phyloP scores from a whole-genome alignment of 805 yeast species.

The Metschnikowia similis region DNA sequence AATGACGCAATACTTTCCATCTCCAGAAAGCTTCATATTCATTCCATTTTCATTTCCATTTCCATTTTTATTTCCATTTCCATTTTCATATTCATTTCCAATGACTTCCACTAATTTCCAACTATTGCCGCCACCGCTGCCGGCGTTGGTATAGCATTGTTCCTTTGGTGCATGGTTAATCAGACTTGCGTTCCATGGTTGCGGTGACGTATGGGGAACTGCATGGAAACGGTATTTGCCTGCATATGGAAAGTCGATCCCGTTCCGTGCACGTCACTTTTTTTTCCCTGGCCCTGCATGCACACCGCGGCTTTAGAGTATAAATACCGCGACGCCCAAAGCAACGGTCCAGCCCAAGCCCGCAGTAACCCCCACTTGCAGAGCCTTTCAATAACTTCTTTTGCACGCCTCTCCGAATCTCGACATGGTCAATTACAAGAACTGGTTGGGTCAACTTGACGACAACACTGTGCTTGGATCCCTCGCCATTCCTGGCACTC shows the following conservation, averaged over 20 bases:
- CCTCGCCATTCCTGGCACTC: conserved; percentile 79
- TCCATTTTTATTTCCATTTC: too few species aligned
- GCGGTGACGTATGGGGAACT: background rate
- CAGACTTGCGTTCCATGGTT: background rate
- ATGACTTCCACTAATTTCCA: too few species aligned
- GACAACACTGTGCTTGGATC: conserved; percentile 50
- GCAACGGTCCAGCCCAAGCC: background rate
- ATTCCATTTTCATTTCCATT: too few species aligned
- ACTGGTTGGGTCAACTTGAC: conserved; percentile 53
- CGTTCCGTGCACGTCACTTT: background rate
- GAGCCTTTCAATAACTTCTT: background rate
- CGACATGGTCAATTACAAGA: conserved; percentile 37
- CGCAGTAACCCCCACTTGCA: background rate
- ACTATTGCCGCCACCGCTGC: too few species aligned
- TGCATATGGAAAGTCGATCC: background rate
- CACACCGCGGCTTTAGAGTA: background rate
- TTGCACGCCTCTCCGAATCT: conserved; percentile 13
- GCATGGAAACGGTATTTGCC: background rate
- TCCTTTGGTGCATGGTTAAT: too few species aligned
- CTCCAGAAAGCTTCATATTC: too few species aligned
- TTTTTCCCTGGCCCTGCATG: background rate
- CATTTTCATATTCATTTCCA: too few species aligned
- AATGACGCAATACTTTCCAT: too few species aligned
- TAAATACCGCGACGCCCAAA: background rate
- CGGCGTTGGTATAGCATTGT: too few species aligned